phyloP scores from a whole-genome alignment of 129 eudicot genomes.

The Flaveria brownii region DNA sequence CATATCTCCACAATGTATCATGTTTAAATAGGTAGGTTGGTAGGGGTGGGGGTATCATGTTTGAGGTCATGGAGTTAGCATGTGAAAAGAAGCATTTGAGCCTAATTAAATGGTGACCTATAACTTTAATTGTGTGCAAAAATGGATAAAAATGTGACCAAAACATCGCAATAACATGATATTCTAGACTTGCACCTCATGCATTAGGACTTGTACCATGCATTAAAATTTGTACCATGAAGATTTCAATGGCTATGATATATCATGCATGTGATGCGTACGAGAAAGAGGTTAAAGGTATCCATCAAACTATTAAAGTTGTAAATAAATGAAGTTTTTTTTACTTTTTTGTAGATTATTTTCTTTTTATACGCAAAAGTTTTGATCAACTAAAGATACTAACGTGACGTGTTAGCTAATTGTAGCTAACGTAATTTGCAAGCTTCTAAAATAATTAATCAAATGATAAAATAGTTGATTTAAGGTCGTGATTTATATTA shows the following conservation, averaged over 20 bases:
- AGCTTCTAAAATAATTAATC: neutral
- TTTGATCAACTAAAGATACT: too few relatives aligned
- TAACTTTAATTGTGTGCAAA: neutral
- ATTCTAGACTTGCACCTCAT: neutral
- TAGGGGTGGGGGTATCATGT: conserved; percentile 11
- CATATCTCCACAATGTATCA: conserved; percentile 15
- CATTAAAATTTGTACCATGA: conserved; percentile 3
- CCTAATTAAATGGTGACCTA: neutral
- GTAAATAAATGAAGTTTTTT: neutral
- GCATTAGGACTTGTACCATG: conserved; percentile 2
- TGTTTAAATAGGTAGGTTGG: conserved; percentile 1
- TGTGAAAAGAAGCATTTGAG: conserved; percentile 14
- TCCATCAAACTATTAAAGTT: neutral
- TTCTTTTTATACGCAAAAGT: neutral
- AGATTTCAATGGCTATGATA: neutral
- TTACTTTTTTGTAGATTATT: neutral
- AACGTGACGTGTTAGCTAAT: neutral
- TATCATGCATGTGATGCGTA: neutral
- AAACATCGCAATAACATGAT: neutral
- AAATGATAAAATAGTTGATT: neutral
- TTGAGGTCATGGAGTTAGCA: conserved; percentile 6
- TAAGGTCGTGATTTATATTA: neutral
- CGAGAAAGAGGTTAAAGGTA: neutral
- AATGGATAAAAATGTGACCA: conserved; percentile 24
- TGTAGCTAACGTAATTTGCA: neutral